Evolutionary conservation across 2,329 filamentous ascomycete species (phyloP), one percentile per base, ranked within the genome.

Genomic region (Diaporthe vexans): DNA sequence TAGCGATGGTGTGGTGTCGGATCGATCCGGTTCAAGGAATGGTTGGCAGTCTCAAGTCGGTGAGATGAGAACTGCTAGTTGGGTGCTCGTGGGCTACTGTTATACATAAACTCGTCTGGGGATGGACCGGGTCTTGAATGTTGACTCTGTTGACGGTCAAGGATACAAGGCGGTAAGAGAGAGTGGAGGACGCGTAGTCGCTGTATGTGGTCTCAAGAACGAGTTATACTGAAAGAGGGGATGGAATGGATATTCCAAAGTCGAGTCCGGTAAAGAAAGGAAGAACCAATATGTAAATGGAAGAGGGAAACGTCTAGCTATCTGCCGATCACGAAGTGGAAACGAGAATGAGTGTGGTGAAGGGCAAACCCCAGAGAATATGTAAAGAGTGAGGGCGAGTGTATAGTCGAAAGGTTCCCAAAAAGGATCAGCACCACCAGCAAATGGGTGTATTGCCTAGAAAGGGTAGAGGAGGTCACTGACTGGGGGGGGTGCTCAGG

Each of bases 211-310:
- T 54, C 76, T 73, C 73, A 65, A 76, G 76, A 79, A 78, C 80
- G 79, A 73, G 78, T 76, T 79, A 77, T 76, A 76, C 77, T 80
- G 81, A 88, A 87, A 81, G 86, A 87, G 84, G 83, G 85, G 83
- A 82, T 81, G 80, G 82, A 81, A 82, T 78, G 75, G 79, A 72
- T 77, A 77, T 83, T 85, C 85, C 85, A 82, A 84, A 80, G 80
- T 81, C 83, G 82, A 87, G 83, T 83, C 82, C 84, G 79, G 57
- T 63, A 83, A 86, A 86, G 84, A 82, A 86, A 86, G 84, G 82
- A 86, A 85, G 85, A 86, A 85, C 84, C 84, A 83, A 84, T 84
- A 84, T 83, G 83, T 82, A 83, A 85, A 84, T 82, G 78, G 79
- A 80, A 80, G 80, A 79, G 79, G 78, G 82, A 84, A 83, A 84